phyloP scores from a whole-genome alignment of 768 basidiomycete species.

The Serendipita vermifera region DNA sequence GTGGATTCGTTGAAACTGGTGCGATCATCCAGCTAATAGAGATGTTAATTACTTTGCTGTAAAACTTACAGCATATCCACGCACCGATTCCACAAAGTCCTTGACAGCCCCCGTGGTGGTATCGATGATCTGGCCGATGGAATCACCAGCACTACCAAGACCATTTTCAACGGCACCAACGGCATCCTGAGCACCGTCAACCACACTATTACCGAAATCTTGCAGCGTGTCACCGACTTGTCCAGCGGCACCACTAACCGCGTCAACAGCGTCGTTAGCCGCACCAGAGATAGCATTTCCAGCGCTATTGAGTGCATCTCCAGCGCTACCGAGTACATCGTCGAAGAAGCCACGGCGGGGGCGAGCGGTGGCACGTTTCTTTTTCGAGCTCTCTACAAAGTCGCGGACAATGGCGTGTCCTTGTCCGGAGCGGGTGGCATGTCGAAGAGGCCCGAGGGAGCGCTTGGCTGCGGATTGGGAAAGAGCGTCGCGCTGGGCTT shows the following conservation, averaged over 20 bases:
- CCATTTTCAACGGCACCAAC: neutral
- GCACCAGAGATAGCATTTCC: neutral
- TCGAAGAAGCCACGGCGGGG: neutral
- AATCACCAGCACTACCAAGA: neutral
- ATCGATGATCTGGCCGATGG: slow-evolving; percentile 2
- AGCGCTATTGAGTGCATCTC: too few species aligned
- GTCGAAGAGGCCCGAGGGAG: neutral
- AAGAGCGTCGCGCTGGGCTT: neutral
- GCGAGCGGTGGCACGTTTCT: neutral
- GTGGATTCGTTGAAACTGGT: slow-evolving; percentile 26
- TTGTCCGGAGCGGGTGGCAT: slow-evolving; percentile 5
- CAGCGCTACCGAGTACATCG: too few species aligned
- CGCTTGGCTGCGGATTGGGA: neutral
- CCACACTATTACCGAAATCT: neutral
- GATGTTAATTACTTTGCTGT: neutral
- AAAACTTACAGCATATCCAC: neutral
- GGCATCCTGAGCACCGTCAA: neutral
- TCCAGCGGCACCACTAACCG: neutral
- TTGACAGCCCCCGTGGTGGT: neutral
- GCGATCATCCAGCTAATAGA: slow-evolving; percentile 13
- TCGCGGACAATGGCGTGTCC: neutral
- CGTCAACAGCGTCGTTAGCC: neutral
- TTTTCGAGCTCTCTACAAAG: neutral
- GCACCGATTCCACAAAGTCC: neutral
- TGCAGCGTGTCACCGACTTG: slow-evolving; percentile 2